Evolutionary conservation across 2,329 filamentous ascomycete species (phyloP), one percentile per base, ranked within the genome.

Genomic region (Fusarium aywerte): DNA sequence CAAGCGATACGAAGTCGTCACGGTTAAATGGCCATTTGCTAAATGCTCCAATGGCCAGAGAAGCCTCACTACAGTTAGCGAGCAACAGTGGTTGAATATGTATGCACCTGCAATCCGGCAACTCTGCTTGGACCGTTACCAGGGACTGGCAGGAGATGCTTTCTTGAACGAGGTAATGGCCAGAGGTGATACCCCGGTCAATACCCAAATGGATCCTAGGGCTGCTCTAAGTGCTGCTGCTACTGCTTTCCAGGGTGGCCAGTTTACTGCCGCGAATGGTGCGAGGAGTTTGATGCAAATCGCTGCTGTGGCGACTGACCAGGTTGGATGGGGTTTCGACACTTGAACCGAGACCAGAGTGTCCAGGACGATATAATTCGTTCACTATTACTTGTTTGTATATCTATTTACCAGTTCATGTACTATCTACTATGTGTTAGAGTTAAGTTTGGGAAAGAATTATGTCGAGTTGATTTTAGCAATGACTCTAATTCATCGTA

Each of bases 261-360:
- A 48, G 4, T 66, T 71, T 3, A 66, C 60, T 27, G 40, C 54
- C 13, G 57, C 31, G 1, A 56, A 20, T 1, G 36, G 54, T 16
- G 66, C 49, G 10, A 71, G 40, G 27, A 62, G 51, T 18, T 6
- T 71, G 42, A 63, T 71, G 66, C 51, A 55, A 1, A 33, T 70
- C 11, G 59, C 50, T 5, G 68, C 57, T 5, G 60, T 52, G 5
- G 31, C 54, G 2, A 65, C 45, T 9, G 69, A 71, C 7, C 63
- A 56, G 39, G 33, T 71, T 10, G 69, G 69, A 29, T 71, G 69
- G 69, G 68, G 69, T 1, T 71, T 71, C 10, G 68, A 71, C 7
- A 68, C 63, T 1, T 71, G n/a, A 55, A 23, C 1, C 4, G 12
- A n/a, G n/a, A n/a, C n/a, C n/a, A n/a, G n/a, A n/a, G n/a, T n/a